A percentile compares a stretch with the other conserved stretches of the same genome.
Conservation (phyloP, 148 eudicot genomes). For the Cornus suecica region DNA sequence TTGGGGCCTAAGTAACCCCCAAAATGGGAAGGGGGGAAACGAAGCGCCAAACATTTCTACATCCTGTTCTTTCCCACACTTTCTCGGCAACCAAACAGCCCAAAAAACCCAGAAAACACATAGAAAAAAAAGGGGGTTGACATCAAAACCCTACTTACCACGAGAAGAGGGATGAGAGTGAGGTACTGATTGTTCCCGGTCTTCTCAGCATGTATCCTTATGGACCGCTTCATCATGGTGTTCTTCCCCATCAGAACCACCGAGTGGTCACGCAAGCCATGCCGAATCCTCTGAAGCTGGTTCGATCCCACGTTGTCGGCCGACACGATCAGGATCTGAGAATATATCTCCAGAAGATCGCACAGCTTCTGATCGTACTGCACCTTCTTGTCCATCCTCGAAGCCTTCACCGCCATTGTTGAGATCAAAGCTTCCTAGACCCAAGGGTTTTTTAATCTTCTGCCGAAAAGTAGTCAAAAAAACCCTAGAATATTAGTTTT, state of each 20-base stretch:
- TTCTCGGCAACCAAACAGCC: neutral
- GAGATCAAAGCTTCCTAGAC: neutral
- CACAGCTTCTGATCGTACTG: slow-evolving; percentile 36
- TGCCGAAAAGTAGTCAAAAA: neutral
- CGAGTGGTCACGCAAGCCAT: slow-evolving; percentile 49
- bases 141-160: slow-evolving; percentile 1
- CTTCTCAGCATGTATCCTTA: slow-evolving; percentile 31
- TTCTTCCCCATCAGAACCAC: slow-evolving; percentile 64
- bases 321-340: slow-evolving; percentile 36
- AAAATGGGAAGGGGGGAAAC: neutral
- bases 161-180: slow-evolving; percentile 34
- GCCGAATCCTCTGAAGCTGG: slow-evolving; percentile 46
- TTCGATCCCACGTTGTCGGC: slow-evolving; percentile 65
- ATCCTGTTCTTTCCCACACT: no score
- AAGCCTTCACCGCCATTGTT: slow-evolving; percentile 34
- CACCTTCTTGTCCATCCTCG: slow-evolving; percentile 40
- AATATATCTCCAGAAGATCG: slow-evolving; percentile 30
- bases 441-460: neutral
- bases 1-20: neutral
- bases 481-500: neutral
- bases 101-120: slow-evolving; percentile 4
- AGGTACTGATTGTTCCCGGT: slow-evolving; percentile 31
- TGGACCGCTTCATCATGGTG: slow-evolving; percentile 55
- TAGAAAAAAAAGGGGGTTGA: no score
- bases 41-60: no score